These are phyloP conservation scores for Biscogniauxia marginata DNA, from an alignment of 2,329 filamentous ascomycete species.

Conservation along the genomic window DNA sequence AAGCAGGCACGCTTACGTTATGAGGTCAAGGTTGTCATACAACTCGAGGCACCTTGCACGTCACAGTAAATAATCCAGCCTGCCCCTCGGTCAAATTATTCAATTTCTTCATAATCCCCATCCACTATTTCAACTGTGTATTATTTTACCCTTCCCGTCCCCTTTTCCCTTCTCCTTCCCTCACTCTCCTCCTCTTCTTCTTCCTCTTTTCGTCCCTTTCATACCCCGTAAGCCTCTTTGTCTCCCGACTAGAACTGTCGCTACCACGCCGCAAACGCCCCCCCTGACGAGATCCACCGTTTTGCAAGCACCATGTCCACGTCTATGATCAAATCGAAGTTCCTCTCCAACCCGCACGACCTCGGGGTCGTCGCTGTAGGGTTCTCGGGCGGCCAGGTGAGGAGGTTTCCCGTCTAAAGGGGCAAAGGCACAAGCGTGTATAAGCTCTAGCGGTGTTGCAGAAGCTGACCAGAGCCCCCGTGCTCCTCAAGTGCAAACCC, in stretches of 20 bases:
- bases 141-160: background rate
- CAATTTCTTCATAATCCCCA: background rate
- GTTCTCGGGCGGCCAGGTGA: constrained; percentile 93
- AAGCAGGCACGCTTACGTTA: background rate
- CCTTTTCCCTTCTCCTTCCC: background rate
- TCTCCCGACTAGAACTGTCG: background rate
- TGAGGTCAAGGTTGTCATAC: background rate
- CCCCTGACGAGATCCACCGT: background rate
- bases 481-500: constrained; percentile 64
- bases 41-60: too few species aligned
- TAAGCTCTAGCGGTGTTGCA: constrained; percentile 7
- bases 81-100: background rate
- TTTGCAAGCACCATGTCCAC: constrained; percentile 43
- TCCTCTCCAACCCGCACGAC: constrained; percentile 75
- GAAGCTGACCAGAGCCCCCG: constrained; percentile 7
- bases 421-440: constrained; percentile 4
- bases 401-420: too few species aligned
- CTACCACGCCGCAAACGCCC: background rate
- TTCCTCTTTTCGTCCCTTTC: background rate
- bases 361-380: constrained; percentile 92
- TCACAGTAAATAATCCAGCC: too few species aligned
- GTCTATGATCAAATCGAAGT: constrained; percentile 62
- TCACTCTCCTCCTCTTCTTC: background rate
- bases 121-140: background rate
- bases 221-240: background rate